Conservation (phyloP, 1,284 basidiomycete genomes). For the Leccinum solheimii region DNA sequence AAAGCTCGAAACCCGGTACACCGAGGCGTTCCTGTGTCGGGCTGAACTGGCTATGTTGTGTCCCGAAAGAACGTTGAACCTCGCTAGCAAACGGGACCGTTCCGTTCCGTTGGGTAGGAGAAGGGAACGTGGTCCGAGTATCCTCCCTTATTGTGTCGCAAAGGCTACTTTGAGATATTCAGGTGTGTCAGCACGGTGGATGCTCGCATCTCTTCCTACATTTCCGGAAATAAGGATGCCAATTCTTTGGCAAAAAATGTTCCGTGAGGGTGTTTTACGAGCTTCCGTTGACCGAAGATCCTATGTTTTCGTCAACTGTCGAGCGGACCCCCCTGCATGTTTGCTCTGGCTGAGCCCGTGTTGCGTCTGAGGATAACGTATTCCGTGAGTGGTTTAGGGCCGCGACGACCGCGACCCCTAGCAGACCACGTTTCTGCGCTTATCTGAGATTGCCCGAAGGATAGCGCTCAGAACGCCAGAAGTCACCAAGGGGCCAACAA, state of each 20-base stretch:
- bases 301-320: constrained; percentile 3
- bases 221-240: constrained; percentile 26
- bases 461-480: constrained; percentile 11
- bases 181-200: constrained; percentile 7
- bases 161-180: constrained; percentile 19
- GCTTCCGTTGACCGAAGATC: constrained; percentile 13
- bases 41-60: constrained; percentile 30
- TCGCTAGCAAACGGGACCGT: constrained; percentile 10
- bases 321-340: constrained; percentile 5
- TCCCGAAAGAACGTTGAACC: constrained; percentile 16
- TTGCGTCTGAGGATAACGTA: not conserved
- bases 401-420: constrained; percentile 3
- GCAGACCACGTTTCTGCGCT: constrained; percentile 5
- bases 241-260: constrained; percentile 7
- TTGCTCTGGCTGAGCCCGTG: not conserved
- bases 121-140: constrained; percentile 13
- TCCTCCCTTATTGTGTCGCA: constrained; percentile 13
- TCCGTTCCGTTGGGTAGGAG: constrained; percentile 15
- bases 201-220: constrained; percentile 1
- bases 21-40: constrained; percentile 33
- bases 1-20: constrained; percentile 27
- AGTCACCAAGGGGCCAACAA: constrained; percentile 13
- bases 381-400: not conserved
- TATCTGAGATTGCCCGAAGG: constrained; percentile 26
- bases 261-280: constrained; percentile 14